Conservation (phyloP, 495 filamentous ascomycete genomes). For the Cudoniella acicularis region DNA sequence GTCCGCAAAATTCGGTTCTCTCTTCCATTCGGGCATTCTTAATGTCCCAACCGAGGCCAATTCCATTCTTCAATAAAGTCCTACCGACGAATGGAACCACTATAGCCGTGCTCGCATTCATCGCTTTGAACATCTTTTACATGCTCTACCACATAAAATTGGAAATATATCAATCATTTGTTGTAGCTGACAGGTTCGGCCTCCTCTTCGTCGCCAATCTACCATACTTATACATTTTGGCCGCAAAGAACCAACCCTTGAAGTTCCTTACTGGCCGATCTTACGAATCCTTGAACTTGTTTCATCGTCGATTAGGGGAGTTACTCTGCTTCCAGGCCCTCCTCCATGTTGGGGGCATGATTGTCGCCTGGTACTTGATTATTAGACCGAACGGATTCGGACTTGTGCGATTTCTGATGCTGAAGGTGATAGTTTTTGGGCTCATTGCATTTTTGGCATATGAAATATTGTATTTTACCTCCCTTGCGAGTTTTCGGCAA, state of each 20-base stretch:
- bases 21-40: slow-evolving; percentile 9
- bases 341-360: slow-evolving; percentile 43
- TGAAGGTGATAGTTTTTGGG: slow-evolving; percentile 39
- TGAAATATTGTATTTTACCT: slow-evolving; percentile 47
- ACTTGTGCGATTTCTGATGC: slow-evolving; percentile 31
- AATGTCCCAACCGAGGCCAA: slow-evolving; percentile 48
- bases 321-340: slow-evolving; percentile 41
- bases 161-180: slow-evolving; percentile 41
- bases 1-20: slow-evolving; percentile 2
- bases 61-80: slow-evolving; percentile 50
- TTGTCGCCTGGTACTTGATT: slow-evolving; percentile 41
- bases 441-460: slow-evolving; percentile 47
- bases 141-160: slow-evolving; percentile 45
- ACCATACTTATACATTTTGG: slow-evolving; percentile 56
- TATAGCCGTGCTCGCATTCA: slow-evolving; percentile 42
- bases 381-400: slow-evolving; percentile 36
- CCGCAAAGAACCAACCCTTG: slow-evolving; percentile 61
- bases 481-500: slow-evolving; percentile 43
- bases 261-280: slow-evolving; percentile 55
- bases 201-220: slow-evolving; percentile 55
- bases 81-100: slow-evolving; percentile 52
- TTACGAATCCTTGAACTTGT: slow-evolving; percentile 61
- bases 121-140: slow-evolving; percentile 54
- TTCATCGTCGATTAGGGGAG: slow-evolving; percentile 53
- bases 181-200: slow-evolving; percentile 52